Conservation (phyloP, 2,329 filamentous ascomycete species). For the Knoxdaviesia proteae region DNA sequence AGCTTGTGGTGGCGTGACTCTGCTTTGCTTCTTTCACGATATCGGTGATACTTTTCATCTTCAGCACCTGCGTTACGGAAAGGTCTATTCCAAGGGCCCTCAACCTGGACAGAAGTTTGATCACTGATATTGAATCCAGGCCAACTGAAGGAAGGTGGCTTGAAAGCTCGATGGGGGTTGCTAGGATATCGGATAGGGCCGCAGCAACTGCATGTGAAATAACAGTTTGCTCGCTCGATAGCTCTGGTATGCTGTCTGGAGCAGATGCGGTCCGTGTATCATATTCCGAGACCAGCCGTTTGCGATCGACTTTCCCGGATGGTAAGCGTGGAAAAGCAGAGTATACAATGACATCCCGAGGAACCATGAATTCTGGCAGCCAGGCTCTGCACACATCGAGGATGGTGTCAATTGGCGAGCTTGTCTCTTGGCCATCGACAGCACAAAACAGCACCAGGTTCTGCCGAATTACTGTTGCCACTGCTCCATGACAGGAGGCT, state of each 20-base stretch:
- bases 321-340: constrained; percentile 50
- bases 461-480: constrained; percentile 45
- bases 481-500: constrained; percentile 39
- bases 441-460: constrained; percentile 58
- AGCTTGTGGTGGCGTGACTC: no score
- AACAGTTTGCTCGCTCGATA: no score
- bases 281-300: constrained; percentile 19
- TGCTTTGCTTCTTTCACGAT: no score
- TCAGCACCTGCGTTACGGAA: constrained; percentile 40
- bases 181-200: constrained; percentile 20
- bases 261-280: no score
- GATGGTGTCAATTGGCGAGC: constrained; percentile 19
- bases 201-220: constrained; percentile 12
- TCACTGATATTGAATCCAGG: constrained; percentile 37
- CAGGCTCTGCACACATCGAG: constrained; percentile 43
- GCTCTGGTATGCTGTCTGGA: no score
- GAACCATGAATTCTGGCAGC: constrained; percentile 71
- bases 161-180: constrained; percentile 12
- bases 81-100: constrained; percentile 32
- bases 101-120: constrained; percentile 38
- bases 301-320: constrained; percentile 68
- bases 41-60: constrained; percentile 21
- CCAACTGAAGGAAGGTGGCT: constrained; percentile 31
- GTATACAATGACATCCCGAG: constrained; percentile 47
- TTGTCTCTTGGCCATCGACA: constrained; percentile 18